A percentile compares a stretch with the other conserved stretches of the same genome.
Evolutionary conservation across 805 yeast genomes (phyloP).

Genomic region (Hanseniaspora taiwanica): DNA sequence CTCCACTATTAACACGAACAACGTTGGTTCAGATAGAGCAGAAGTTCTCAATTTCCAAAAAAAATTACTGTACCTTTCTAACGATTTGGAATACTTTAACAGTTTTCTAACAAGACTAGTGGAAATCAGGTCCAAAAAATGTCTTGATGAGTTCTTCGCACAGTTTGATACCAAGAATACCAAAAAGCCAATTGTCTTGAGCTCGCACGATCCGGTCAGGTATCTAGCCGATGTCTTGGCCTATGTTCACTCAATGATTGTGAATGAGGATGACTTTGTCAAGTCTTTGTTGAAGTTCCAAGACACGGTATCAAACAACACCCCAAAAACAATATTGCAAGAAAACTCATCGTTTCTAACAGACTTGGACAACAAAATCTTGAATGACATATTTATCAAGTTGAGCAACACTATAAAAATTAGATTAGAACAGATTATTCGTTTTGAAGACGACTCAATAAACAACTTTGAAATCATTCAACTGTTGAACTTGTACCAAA

Average conservation of each 20-base stretch:
- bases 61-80: slow-evolving; percentile 23
- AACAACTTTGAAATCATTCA: slow-evolving; percentile 46
- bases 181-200: slow-evolving; percentile 41
- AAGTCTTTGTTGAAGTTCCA: slow-evolving; percentile 42
- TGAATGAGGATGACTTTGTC: slow-evolving; percentile 74
- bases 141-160: slow-evolving; percentile 53
- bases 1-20: slow-evolving; percentile 3
- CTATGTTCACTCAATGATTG: slow-evolving; percentile 71
- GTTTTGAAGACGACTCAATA: slow-evolving; percentile 47
- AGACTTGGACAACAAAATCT: slow-evolving; percentile 17
- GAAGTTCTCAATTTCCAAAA: slow-evolving; percentile 19
- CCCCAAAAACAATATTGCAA: slow-evolving; percentile 11
- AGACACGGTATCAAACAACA: slow-evolving; percentile 10
- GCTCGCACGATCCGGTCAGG: slow-evolving; percentile 69
- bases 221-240: slow-evolving; percentile 83
- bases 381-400: slow-evolving; percentile 21
- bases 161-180: slow-evolving; percentile 31
- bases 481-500: slow-evolving; percentile 50
- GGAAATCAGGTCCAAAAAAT: slow-evolving; percentile 49
- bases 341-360: slow-evolving; percentile 12
- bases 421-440: slow-evolving; percentile 53
- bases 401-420: slow-evolving; percentile 41
- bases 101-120: slow-evolving; percentile 49
- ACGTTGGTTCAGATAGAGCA: slow-evolving; percentile 6
- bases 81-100: slow-evolving; percentile 39